Evolutionary conservation across 2,329 filamentous ascomycete species (phyloP).

Genomic region (Calonectria leucothoes): DNA sequence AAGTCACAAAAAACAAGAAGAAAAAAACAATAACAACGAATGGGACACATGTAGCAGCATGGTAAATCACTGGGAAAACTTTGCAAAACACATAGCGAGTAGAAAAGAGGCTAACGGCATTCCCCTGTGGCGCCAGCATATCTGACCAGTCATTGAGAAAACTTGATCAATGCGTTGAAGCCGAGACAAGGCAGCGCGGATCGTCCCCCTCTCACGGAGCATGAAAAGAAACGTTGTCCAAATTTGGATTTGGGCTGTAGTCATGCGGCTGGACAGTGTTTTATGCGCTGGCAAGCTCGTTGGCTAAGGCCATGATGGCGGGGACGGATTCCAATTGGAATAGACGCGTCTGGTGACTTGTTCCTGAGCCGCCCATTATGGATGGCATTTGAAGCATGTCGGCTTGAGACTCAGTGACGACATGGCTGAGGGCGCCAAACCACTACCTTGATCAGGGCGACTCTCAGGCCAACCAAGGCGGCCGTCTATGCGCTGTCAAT

Average conservation of each 20-base stretch:
- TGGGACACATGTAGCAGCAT: conserved; percentile 10
- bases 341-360: conserved; percentile 39
- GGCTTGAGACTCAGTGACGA: conserved; percentile 36
- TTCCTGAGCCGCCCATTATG: conserved; percentile 32
- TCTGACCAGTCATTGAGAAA: conserved; percentile 37
- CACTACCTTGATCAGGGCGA: conserved; percentile 10
- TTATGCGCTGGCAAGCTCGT: conserved; percentile 42
- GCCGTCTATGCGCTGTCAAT: conserved; percentile 25
- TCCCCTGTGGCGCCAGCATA: conserved; percentile 22
- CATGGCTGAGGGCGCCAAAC: conserved; percentile 35
- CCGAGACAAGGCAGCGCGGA: conserved; percentile 30
- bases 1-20: background rate
- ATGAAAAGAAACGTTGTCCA: conserved; percentile 31
- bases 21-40: background rate
- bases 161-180: conserved; percentile 26
- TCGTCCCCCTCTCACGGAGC: conserved; percentile 23
- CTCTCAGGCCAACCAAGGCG: conserved; percentile 10
- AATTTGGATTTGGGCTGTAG: conserved; percentile 29
- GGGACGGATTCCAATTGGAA: conserved; percentile 32
- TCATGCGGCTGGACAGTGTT: conserved; percentile 40
- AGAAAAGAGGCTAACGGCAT: conserved; percentile 12
- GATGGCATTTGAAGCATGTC: conserved; percentile 33
- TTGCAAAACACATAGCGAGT: background rate
- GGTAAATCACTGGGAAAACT: background rate
- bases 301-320: conserved; percentile 23